These are phyloP conservation scores for Fraxinus pennsylvanica DNA, from an alignment of 257 asterid species.

Conservation along the genomic window DNA sequence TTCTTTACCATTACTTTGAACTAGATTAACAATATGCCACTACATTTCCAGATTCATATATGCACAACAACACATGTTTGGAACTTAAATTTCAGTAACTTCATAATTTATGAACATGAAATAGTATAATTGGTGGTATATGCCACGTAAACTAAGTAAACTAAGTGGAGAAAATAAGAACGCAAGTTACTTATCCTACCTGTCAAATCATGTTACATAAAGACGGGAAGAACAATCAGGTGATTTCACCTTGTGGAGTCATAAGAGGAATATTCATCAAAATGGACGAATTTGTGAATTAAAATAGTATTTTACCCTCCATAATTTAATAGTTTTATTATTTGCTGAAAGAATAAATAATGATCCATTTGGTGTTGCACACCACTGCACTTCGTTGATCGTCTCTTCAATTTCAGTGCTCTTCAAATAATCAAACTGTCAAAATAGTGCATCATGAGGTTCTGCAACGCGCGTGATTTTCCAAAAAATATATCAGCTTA, in stretches of 20 bases:
- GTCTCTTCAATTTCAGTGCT: conserved; percentile 87
- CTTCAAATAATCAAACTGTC: conserved; percentile 83
- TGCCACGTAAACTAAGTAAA: neutral
- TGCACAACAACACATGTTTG: neutral
- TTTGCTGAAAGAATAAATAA: conserved; percentile 68
- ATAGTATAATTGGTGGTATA: neutral
- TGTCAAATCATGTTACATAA: neutral
- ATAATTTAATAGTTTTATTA: conserved; percentile 76
- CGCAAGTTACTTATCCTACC: neutral
- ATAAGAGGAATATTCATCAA: neutral
- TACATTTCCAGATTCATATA: neutral
- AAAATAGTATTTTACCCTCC: conserved; percentile 64
- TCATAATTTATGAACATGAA: no score
- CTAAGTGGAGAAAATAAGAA: neutral
- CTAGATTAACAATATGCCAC: neutral
- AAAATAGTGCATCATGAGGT: conserved; percentile 32
- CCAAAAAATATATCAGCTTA: conserved; percentile 9
- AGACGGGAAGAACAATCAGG: neutral
- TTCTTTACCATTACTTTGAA: neutral
- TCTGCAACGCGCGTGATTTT: conserved; percentile 11
- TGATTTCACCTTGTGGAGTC: neutral
- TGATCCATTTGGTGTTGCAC: conserved; percentile 54
- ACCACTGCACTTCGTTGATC: conserved; percentile 71
- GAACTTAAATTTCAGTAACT: neutral
- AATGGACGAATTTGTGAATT: neutral